Evolutionary conservation across 2,329 filamentous ascomycete genomes (phyloP).

Genomic region (Helotiales sp.): DNA sequence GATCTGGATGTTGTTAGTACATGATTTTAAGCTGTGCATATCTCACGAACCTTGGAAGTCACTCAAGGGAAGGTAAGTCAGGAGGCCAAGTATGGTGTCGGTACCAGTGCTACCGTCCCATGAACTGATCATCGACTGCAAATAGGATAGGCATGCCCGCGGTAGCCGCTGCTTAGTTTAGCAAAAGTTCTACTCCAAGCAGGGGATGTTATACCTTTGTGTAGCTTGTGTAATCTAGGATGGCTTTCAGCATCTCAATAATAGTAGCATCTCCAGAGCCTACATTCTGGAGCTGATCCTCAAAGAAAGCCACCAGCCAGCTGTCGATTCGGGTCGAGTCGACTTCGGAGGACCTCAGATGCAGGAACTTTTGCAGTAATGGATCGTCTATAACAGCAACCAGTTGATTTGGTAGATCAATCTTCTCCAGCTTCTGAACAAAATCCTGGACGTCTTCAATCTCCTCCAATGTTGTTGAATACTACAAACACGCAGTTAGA

Average conservation of each 20-base stretch:
- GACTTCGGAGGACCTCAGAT: constrained; percentile 59
- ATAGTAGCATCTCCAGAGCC: constrained; percentile 50
- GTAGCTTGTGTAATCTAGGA: constrained; percentile 55
- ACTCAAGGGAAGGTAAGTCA: constrained; percentile 55
- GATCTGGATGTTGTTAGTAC: constrained; percentile 41
- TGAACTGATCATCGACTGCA: constrained; percentile 50
- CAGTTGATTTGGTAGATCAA: constrained; percentile 80
- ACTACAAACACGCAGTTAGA: constrained; percentile 38
- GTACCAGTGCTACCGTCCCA: constrained; percentile 64
- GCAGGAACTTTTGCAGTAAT: constrained; percentile 73
- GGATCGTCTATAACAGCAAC: constrained; percentile 75
- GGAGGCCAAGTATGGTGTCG: constrained; percentile 55
- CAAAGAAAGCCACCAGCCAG: constrained; percentile 58
- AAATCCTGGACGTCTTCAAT: constrained; percentile 71
- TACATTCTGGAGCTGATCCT: constrained; percentile 53
- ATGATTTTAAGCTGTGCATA: neutral
- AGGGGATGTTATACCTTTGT: constrained; percentile 48
- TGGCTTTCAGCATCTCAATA: constrained; percentile 53
- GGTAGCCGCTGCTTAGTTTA: constrained; percentile 32
- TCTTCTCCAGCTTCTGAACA: constrained; percentile 70
- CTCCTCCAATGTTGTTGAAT: constrained; percentile 72
- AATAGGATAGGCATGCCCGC: constrained; percentile 46
- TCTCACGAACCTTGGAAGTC: constrained; percentile 58
- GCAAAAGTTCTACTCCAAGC: neutral
- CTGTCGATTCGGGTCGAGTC: constrained; percentile 54